Evolutionary conservation across 1,139 yeast genomes (phyloP).

Genomic region (Scheffersomyces lignicola): DNA sequence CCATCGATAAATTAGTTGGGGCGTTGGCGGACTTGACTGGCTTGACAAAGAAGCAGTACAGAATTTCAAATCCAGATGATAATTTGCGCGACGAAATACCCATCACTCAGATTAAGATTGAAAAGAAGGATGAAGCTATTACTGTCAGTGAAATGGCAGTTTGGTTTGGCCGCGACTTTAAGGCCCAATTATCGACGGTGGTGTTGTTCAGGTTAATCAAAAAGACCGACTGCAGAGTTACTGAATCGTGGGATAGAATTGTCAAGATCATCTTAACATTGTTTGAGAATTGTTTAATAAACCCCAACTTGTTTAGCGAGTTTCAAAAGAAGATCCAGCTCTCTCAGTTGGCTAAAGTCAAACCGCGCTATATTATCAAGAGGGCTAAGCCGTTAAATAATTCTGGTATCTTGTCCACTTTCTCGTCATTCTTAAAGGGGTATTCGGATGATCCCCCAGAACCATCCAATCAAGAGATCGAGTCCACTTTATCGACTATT

Average conservation of each 20-base stretch:
- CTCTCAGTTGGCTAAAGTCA: constrained; percentile 56
- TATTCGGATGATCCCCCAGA: constrained; percentile 83
- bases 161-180: constrained; percentile 84
- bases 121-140: constrained; percentile 52
- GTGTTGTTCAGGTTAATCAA: constrained; percentile 78
- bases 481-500: constrained; percentile 74
- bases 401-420: constrained; percentile 77
- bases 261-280: constrained; percentile 62
- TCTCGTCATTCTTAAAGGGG: constrained; percentile 89
- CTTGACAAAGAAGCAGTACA: constrained; percentile 31
- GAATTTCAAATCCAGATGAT: constrained; percentile 25
- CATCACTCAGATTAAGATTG: constrained; percentile 48
- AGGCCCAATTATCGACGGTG: constrained; percentile 86
- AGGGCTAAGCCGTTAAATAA: constrained; percentile 65
- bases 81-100: constrained; percentile 47
- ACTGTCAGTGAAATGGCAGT: constrained; percentile 83
- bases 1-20: constrained; percentile 65
- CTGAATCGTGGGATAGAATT: constrained; percentile 61
- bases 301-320: constrained; percentile 64
- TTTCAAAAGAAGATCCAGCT: constrained; percentile 59
- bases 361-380: constrained; percentile 64
- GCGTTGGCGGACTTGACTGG: constrained; percentile 65
- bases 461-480: constrained; percentile 91
- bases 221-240: constrained; percentile 50
- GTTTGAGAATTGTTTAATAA: constrained; percentile 70